Evolutionary conservation across 1,284 basidiomycete species (phyloP), one percentile per base, ranked within the genome.

Genomic region (Meripilus lineatus): DNA sequence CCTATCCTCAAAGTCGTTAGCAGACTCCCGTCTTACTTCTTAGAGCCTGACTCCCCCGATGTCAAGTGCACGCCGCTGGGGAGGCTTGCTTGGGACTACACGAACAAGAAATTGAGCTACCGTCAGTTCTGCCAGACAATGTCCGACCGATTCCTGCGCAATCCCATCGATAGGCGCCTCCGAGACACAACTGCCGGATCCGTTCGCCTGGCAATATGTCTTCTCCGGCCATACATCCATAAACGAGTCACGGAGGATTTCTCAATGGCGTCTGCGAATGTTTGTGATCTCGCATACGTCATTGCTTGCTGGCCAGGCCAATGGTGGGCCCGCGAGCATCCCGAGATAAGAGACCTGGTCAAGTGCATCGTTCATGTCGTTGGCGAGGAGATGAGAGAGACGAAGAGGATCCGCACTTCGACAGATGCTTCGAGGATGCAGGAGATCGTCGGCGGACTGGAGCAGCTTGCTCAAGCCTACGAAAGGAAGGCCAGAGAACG

Each of bases 181-280:
- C 72, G 75, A 24, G 84, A 84, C 56, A 75, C 81, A 2, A 83
- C 84, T 1, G 70, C 72, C 18, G 78, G 79, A 15, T 77, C 84
- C 1, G 79, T 84, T 10, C 72, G 77, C 36, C 70, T 88, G 34
- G 79, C 84, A 2, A 61, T 83, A 52, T 67, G 73, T 32, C 72
- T 88, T 54, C 68, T 88, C 22, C 75, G 78, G 17, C 76, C 81
- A 6, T 86, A 81, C 78, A 77, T 87, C 62, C 74, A 81, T 56
- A 60, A 56, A 28, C 63, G 64, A 40, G 66, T 78, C 22, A 54
- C 67, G 13, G 64, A 75, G 32, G 75, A 81, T 53, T 70, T 74
- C 55, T 63, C 71, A 2, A 56, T 55, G 22, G 76, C 80, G 3
- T 71, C 72, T 0, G 61, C 66, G 30, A 70, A 67, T 32, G 65